Evolutionary conservation across 2,329 filamentous ascomycete species (phyloP), one percentile per base, ranked within the genome.

Genomic region (Aspergillus hiratsukae): DNA sequence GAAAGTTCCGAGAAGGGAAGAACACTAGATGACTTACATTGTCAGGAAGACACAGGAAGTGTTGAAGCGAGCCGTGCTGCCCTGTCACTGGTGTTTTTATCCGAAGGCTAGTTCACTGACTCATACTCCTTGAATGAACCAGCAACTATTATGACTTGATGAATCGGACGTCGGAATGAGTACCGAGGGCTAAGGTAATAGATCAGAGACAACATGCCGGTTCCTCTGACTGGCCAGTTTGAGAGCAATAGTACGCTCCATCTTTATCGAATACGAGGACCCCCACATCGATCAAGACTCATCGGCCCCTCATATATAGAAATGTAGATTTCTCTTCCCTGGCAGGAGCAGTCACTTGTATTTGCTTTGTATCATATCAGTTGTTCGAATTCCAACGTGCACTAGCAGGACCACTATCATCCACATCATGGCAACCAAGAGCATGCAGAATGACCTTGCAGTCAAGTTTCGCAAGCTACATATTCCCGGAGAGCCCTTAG

Each of bases 401-500:
- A 17, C 14, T 17, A 37, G 31, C n/a, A n/a, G n/a, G n/a, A 9
- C 21, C 9, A 2, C 35, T 17, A 17, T 19, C 7, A 19, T 40
- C 49, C 17, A 9, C 49, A 45, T 9, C 28, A 55, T 53, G 53
- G 17, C 50, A 11, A 29, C 28, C 48, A 56, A 25, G 27, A 28
- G 48, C 10, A 31, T 27, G 7, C 61, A 61, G 48, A 64, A 64
- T 51, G 52, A 57, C 31, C 58, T 59, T 17, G 72, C 72, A 25
- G 60, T 62, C 25, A 61, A 59, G 60, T 59, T 81, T 71, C 57
- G 70, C 62, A 51, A 69, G 64, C 78, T 85, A 21, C 83, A 85
- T 66, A 58, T 69, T 23, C 80, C 82, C 0, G 77, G 78, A 2
- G 64, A 73, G 0, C 83, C 83, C 11, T 57, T 86, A 37, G 58